Evolutionary conservation across 192 early-diverging fungal species (phyloP).

Genomic region (Lunasporangiospora selenospora): DNA sequence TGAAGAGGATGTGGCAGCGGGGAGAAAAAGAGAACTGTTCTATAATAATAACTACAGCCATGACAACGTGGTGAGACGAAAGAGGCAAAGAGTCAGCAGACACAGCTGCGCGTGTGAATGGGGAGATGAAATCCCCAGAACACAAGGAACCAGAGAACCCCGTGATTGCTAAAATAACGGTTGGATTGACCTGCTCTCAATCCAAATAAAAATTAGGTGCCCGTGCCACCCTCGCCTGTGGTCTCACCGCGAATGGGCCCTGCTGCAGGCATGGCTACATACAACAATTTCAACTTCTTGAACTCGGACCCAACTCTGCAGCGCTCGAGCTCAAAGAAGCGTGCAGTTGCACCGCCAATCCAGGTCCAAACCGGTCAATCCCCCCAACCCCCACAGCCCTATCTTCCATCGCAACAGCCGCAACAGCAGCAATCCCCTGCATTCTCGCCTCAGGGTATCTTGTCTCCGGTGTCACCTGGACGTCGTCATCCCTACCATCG

Average conservation of each 20-base stretch:
- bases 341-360: constrained; percentile 20
- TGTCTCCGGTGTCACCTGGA: constrained; percentile 30
- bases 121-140: too few species aligned
- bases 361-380: constrained; percentile 14
- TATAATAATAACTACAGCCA: too few species aligned
- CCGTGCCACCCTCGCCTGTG: constrained; percentile 31
- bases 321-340: constrained; percentile 27
- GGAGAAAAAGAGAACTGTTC: too few species aligned
- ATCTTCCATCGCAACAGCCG: not conserved
- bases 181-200: too few species aligned
- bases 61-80: too few species aligned
- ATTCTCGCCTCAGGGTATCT: constrained; percentile 20
- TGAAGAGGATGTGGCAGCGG: too few species aligned
- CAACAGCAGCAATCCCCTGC: constrained; percentile 1
- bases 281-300: constrained; percentile 33
- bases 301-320: constrained; percentile 40
- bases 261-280: not conserved
- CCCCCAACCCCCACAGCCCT: not conserved
- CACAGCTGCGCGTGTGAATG: too few species aligned
- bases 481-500: constrained; percentile 35
- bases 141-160: too few species aligned
- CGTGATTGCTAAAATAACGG: too few species aligned
- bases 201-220: constrained; percentile 18
- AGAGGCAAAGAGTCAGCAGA: too few species aligned
- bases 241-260: constrained; percentile 27